Percentiles rank a stretch among this genome's conserved stretches.
Conservation (phyloP, 495 filamentous ascomycete species). For the Xylaria flabelliformis region DNA sequence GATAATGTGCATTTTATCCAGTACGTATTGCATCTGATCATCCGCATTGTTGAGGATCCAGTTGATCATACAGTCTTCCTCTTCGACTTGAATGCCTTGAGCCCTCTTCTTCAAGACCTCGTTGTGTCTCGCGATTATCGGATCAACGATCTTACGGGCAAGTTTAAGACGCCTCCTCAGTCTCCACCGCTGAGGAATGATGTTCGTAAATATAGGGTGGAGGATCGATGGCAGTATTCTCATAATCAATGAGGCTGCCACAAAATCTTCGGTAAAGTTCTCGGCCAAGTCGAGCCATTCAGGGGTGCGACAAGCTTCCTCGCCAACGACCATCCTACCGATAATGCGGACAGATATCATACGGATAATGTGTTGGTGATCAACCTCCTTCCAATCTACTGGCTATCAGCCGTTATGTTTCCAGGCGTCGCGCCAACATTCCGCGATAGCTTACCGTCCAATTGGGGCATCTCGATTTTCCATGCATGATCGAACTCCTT, state of each 20-base stretch:
- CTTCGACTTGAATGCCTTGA: background rate
- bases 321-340: constrained; percentile 52
- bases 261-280: constrained; percentile 20
- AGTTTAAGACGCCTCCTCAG: background rate
- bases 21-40: background rate
- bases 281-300: constrained; percentile 50
- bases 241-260: constrained; percentile 17
- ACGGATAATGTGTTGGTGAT: constrained; percentile 3
- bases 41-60: constrained; percentile 28
- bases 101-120: background rate
- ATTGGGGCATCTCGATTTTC: constrained; percentile 14
- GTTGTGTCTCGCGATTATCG: background rate
- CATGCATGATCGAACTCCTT: constrained; percentile 25
- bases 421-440: too few species aligned
- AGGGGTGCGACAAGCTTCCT: constrained; percentile 47
- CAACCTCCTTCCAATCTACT: constrained; percentile 1
- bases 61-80: constrained; percentile 22
- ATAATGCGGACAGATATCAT: constrained; percentile 51
- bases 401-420: too few species aligned
- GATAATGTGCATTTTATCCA: background rate
- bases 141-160: background rate
- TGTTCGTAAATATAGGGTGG: constrained; percentile 31
- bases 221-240: constrained; percentile 53
- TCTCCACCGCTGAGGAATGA: constrained; percentile 20
- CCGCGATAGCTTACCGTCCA: background rate